Percentiles rank a stretch among this genome's conserved stretches.
Evolutionary conservation across 1,284 basidiomycete genomes (phyloP).

Genomic region (Tremellales sp.): DNA sequence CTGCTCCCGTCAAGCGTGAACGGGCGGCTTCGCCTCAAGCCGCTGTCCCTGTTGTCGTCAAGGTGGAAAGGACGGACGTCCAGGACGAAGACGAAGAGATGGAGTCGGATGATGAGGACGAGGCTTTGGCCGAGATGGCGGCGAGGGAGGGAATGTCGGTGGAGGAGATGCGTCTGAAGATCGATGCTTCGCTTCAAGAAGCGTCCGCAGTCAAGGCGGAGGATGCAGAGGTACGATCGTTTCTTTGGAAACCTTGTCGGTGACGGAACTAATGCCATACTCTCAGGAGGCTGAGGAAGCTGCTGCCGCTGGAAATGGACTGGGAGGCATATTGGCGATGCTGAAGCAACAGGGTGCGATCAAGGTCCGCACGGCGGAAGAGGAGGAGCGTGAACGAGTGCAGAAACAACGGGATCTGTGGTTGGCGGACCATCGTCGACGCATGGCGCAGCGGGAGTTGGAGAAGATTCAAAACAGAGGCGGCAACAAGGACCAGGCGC

Average conservation of each 20-base stretch:
- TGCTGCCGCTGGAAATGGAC: slow-evolving; percentile 69
- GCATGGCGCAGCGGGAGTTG: slow-evolving; percentile 71
- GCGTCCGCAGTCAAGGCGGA: slow-evolving; percentile 67
- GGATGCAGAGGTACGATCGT: slow-evolving; percentile 56
- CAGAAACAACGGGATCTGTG: slow-evolving; percentile 86
- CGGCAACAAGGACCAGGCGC: slow-evolving; percentile 85
- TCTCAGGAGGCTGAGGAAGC: slow-evolving; percentile 48
- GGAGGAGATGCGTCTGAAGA: slow-evolving; percentile 46
- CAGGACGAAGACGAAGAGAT: slow-evolving; percentile 58
- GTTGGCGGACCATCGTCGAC: slow-evolving; percentile 77
- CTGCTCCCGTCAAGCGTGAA: slow-evolving; percentile 42
- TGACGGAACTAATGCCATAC: background rate
- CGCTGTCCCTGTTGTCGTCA: slow-evolving; percentile 51
- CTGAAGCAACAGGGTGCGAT: slow-evolving; percentile 90
- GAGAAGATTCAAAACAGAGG: slow-evolving; percentile 71
- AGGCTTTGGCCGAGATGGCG: slow-evolving; percentile 47
- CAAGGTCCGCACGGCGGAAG: slow-evolving; percentile 61
- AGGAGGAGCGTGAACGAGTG: slow-evolving; percentile 70
- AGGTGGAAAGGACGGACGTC: slow-evolving; percentile 49
- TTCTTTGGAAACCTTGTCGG: background rate
- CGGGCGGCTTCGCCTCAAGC: slow-evolving; percentile 25
- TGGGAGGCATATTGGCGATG: slow-evolving; percentile 83
- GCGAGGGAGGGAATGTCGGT: slow-evolving; percentile 46
- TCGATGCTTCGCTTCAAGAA: slow-evolving; percentile 45
- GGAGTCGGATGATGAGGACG: slow-evolving; percentile 71